These are phyloP conservation scores for Silene vulgaris DNA, from an alignment of 179 eudicot genomes.

Conservation along the genomic window DNA sequence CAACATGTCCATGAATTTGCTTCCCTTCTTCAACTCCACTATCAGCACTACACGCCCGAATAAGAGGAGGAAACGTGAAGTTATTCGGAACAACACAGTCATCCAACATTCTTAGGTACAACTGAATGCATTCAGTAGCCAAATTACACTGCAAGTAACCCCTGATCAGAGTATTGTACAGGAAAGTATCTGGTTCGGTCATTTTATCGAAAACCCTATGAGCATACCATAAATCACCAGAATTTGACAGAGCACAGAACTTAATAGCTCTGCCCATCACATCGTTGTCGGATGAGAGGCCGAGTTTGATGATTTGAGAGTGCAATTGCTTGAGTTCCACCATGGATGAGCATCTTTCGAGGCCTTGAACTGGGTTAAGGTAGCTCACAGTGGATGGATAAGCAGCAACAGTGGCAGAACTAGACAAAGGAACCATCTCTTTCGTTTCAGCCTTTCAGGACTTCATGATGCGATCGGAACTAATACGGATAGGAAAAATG, in stretches of 20 bases:
- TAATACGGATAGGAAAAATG: no score
- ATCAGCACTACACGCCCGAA: constrained; percentile 27
- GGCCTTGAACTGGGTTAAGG: constrained; percentile 22
- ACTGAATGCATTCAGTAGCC: constrained; percentile 21
- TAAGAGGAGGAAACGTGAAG: constrained; percentile 30
- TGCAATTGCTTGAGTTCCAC: constrained; percentile 34
- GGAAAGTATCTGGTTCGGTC: constrained; percentile 36
- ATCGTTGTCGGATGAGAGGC: constrained; percentile 28
- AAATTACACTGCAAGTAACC: constrained; percentile 25
- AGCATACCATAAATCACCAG: constrained; percentile 30
- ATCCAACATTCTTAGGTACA: constrained; percentile 31
- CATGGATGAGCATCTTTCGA: constrained; percentile 37
- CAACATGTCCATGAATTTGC: constrained; percentile 30
- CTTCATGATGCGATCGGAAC: no score
- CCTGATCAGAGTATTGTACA: constrained; percentile 30
- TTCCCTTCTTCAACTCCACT: constrained; percentile 28
- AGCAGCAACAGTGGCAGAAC: constrained; percentile 13
- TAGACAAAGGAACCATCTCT: constrained; percentile 9
- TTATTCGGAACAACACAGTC: constrained; percentile 29
- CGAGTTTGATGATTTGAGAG: constrained; percentile 31
- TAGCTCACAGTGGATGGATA: constrained; percentile 13
- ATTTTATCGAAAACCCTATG: constrained; percentile 30
- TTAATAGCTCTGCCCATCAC: constrained; percentile 36
- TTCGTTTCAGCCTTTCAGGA: neutral
- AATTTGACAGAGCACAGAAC: constrained; percentile 28